phyloP scores from a whole-genome alignment of 2,329 filamentous ascomycete species.

The Pestalotiopsis sp. region DNA sequence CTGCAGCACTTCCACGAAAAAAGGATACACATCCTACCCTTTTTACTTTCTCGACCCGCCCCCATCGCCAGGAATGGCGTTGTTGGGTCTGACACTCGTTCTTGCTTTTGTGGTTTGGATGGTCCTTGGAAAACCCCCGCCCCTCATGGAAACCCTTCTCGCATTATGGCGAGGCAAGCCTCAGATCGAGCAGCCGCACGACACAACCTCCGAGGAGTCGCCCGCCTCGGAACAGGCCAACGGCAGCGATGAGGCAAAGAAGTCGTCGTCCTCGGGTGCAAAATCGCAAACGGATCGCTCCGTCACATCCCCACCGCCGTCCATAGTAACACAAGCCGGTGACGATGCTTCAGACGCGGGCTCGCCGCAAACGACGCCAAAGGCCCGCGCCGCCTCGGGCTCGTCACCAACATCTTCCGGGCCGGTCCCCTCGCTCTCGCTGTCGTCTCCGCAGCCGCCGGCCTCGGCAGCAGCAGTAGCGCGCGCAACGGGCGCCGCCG shows the following conservation, averaged over 20 bases:
- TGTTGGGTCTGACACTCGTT: constrained; percentile 64
- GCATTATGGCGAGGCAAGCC: constrained; percentile 32
- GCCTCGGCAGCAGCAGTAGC: constrained; percentile 29
- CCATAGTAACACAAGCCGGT: constrained; percentile 21
- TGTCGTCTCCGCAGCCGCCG: constrained; percentile 34
- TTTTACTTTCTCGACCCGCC: background rate
- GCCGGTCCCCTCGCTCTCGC: constrained; percentile 48
- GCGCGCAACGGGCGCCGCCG: constrained; percentile 17
- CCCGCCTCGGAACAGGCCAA: too few relatives aligned
- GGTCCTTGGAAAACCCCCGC: constrained; percentile 51
- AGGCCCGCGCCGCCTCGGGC: constrained; percentile 38
- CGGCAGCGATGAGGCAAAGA: constrained; percentile 17
- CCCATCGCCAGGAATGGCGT: constrained; percentile 44
- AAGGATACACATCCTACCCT: background rate
- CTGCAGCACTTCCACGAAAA: background rate
- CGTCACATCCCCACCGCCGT: constrained; percentile 39
- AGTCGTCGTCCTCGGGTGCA: background rate
- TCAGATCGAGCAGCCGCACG: constrained; percentile 27
- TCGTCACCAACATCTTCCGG: constrained; percentile 15
- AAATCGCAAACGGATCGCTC: constrained; percentile 28
- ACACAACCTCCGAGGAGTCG: constrained; percentile 11
- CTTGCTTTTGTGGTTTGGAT: constrained; percentile 62
- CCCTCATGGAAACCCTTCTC: constrained; percentile 48
- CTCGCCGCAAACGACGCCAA: constrained; percentile 53
- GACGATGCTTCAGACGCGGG: constrained; percentile 3